phyloP scores from a whole-genome alignment of 192 early-diverging fungal species.

The Backusella tuberculispora region DNA sequence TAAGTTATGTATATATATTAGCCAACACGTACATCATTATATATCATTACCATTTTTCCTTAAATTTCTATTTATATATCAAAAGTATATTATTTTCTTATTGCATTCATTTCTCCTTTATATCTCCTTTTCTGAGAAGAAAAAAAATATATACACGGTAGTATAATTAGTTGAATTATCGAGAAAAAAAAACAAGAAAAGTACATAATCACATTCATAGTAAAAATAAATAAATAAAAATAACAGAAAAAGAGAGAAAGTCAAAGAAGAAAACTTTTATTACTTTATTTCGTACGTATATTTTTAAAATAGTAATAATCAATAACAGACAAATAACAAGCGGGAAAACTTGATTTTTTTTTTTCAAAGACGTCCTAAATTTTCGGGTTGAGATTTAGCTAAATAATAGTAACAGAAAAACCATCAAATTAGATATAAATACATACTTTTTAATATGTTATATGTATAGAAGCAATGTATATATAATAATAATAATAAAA shows the following conservation, averaged over 20 bases:
- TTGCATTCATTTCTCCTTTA: conserved; percentile 4
- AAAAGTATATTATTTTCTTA: not conserved
- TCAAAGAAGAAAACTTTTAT: not conserved
- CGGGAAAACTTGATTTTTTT: not conserved
- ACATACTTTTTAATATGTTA: not conserved
- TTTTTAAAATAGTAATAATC: not conserved
- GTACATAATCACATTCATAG: too few species aligned
- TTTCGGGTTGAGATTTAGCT: conserved; percentile 10
- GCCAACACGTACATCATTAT: not conserved
- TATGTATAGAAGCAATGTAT: not conserved
- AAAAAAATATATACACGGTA: not conserved
- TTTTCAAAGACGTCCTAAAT: conserved; percentile 18
- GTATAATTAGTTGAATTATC: not conserved
- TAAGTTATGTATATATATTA: not conserved
- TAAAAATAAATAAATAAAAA: not conserved
- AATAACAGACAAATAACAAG: not conserved
- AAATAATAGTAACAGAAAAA: conserved; percentile 2
- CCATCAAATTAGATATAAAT: not conserved
- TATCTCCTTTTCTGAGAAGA: conserved; percentile 16
- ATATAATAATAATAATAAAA: not conserved
- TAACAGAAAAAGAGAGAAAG: not conserved
- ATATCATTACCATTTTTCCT: not conserved
- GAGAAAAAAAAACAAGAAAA: not conserved
- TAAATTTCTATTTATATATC: conserved; percentile 17
- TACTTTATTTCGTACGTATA: conserved; percentile 2